These are phyloP conservation scores for Pelargonium citronellum DNA, from an alignment of 441 rosid species.

Conservation along the genomic window DNA sequence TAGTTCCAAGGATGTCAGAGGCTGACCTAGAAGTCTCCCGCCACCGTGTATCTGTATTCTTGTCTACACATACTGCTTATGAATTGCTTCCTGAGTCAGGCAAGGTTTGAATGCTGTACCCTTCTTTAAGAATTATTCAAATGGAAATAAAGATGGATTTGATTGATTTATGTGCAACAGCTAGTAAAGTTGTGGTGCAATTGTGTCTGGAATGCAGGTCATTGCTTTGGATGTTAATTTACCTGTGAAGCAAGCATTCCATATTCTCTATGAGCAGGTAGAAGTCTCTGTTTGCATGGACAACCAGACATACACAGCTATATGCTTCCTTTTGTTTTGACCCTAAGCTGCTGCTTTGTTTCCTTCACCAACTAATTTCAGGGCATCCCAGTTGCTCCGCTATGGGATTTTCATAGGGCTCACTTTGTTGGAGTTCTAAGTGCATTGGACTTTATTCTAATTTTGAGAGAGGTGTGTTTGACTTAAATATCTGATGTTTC, in stretches of 20 bases:
- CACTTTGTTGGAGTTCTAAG: constrained; percentile 58
- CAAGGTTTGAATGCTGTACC: constrained; percentile 54
- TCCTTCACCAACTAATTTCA: constrained; percentile 27
- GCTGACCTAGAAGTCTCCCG: constrained; percentile 47
- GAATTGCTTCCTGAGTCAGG: constrained; percentile 74
- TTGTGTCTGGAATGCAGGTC: constrained; percentile 31
- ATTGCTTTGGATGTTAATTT: constrained; percentile 57
- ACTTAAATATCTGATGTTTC: not conserved
- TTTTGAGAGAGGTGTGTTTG: constrained; percentile 48
- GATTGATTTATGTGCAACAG: constrained; percentile 1
- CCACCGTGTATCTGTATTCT: constrained; percentile 42
- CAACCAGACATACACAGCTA: not conserved
- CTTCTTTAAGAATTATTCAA: constrained; percentile 17
- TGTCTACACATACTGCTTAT: constrained; percentile 50
- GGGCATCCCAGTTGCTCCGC: constrained; percentile 61
- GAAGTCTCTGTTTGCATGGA: constrained; percentile 16
- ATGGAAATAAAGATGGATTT: constrained; percentile 14
- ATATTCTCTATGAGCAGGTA: constrained; percentile 61
- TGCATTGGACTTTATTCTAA: constrained; percentile 54
- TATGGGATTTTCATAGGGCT: constrained; percentile 51
- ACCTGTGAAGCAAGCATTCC: constrained; percentile 69
- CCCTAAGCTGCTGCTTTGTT: constrained; percentile 5
- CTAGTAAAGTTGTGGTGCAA: constrained; percentile 4
- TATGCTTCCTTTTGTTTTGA: not conserved
- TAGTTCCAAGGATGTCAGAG: constrained; percentile 38